Percentiles rank a stretch among this genome's conserved stretches.
These are phyloP conservation scores for Cichorium intybus DNA, from an alignment of 140 eudicot species.

Conservation along the genomic window DNA sequence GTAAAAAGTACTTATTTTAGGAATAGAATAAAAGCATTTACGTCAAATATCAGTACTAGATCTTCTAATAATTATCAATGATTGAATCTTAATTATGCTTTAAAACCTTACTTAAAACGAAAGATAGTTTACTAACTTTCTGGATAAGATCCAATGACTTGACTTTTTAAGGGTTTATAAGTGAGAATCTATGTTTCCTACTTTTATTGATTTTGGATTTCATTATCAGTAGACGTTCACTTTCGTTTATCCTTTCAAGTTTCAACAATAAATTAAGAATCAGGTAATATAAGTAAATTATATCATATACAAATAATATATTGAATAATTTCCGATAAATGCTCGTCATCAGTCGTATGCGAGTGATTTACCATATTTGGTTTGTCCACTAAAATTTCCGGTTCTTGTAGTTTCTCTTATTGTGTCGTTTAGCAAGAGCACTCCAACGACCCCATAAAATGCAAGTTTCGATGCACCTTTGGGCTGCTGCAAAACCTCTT, in stretches of 20 bases:
- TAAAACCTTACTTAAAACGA: background rate
- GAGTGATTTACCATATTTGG: background rate
- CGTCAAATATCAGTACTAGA: background rate
- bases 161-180: background rate
- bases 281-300: background rate
- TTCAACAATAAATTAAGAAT: too few relatives aligned
- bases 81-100: background rate
- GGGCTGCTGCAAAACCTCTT: conserved; percentile 13
- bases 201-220: too few relatives aligned
- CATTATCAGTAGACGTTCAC: too few relatives aligned
- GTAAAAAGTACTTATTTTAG: background rate
- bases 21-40: background rate
- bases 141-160: background rate
- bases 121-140: background rate
- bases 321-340: background rate
- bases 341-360: conserved; percentile 8
- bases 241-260: too few relatives aligned
- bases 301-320: too few relatives aligned
- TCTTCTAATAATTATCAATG: background rate
- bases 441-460: conserved; percentile 18
- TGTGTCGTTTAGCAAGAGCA: conserved; percentile 23
- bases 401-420: conserved; percentile 1
- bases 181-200: too few relatives aligned
- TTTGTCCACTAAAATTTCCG: background rate
- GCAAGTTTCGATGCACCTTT: conserved; percentile 34